Conservation (phyloP, 2,329 filamentous ascomycete genomes). For the Claviceps monticola region DNA sequence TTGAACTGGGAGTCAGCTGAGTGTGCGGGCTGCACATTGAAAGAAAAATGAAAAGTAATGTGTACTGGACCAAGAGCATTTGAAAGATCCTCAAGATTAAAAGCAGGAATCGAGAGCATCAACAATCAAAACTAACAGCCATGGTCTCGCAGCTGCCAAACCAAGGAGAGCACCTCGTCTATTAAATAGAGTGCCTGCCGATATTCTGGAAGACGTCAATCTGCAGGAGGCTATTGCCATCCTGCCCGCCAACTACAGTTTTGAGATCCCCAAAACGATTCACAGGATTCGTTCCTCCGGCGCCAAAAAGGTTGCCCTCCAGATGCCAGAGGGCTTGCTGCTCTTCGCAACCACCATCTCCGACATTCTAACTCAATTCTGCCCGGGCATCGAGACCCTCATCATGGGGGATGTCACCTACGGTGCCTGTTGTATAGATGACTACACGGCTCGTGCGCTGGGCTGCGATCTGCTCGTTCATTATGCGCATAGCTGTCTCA, state of each 20-base stretch:
- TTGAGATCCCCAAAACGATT: slow-evolving; percentile 97
- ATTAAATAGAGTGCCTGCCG: slow-evolving; percentile 80
- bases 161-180: slow-evolving; percentile 61
- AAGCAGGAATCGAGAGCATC: too few relatives aligned
- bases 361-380: slow-evolving; percentile 91
- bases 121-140: not conserved
- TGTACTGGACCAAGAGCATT: not conserved
- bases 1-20: not conserved
- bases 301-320: slow-evolving; percentile 77
- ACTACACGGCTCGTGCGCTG: slow-evolving; percentile 87
- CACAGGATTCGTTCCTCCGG: slow-evolving; percentile 74
- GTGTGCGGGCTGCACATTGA: not conserved
- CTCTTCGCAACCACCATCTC: slow-evolving; percentile 96
- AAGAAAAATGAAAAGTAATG: not conserved
- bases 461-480: slow-evolving; percentile 92
- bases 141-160: slow-evolving; percentile 42
- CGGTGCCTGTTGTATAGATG: slow-evolving; percentile 95
- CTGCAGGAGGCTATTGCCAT: slow-evolving; percentile 80
- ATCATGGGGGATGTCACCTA: slow-evolving; percentile 99
- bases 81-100: too few relatives aligned
- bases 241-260: slow-evolving; percentile 91
- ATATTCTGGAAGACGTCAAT: slow-evolving; percentile 72
- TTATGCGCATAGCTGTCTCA: slow-evolving; percentile 92
- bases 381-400: slow-evolving; percentile 75
- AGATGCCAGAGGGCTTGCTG: slow-evolving; percentile 90